These are phyloP conservation scores for Debaryomyces udenii DNA, from an alignment of 1,139 yeast species.

Conservation along the genomic window DNA sequence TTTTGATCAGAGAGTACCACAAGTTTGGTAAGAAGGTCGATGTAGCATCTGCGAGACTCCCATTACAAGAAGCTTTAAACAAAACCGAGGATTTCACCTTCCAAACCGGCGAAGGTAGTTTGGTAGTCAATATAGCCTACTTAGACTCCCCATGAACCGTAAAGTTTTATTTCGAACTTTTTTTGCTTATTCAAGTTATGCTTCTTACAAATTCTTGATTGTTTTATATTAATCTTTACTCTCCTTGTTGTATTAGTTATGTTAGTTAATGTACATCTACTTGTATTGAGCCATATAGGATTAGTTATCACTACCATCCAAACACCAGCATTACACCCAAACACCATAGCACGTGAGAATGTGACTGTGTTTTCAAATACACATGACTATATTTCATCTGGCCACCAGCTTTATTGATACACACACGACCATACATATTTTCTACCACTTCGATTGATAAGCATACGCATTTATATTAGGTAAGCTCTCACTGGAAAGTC, in stretches of 20 bases:
- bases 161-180: too few species aligned
- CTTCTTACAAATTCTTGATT: background rate
- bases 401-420: background rate
- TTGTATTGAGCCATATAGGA: too few species aligned
- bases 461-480: background rate
- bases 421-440: too few species aligned
- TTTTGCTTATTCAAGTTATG: too few species aligned
- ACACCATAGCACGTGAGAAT: too few species aligned
- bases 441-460: background rate
- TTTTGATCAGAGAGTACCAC: conserved; percentile 69
- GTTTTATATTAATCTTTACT: background rate
- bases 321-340: too few species aligned
- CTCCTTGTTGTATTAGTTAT: conserved; percentile 4
- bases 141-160: conserved; percentile 7
- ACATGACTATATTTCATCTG: background rate
- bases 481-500: background rate
- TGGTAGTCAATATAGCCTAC: conserved; percentile 36
- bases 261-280: conserved; percentile 2
- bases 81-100: conserved; percentile 34
- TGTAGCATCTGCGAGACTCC: conserved; percentile 56
- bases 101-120: conserved; percentile 32
- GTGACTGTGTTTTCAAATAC: background rate
- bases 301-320: too few species aligned
- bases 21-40: conserved; percentile 72
- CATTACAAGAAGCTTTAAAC: conserved; percentile 40